Base-by-base conservation (phyloP, 352 stramenopile genomes). In the Pythium myriotylum region DNA sequence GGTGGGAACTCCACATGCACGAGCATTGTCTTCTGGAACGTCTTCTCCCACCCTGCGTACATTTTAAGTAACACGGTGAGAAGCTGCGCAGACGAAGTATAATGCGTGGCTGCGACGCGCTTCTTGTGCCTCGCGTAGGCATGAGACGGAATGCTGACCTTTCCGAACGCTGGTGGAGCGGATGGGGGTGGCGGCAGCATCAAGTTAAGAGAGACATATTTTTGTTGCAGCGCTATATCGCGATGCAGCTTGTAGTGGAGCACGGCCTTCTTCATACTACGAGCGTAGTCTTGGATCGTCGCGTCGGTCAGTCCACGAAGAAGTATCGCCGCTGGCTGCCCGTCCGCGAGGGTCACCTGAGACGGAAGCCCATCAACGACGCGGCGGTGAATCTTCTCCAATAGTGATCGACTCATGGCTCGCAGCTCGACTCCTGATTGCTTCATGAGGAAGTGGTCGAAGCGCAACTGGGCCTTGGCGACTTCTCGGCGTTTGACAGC, bases 231-330 rank as follows among this genome's bases (percentile, higher is more conserved):
- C n/a, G 58, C 70, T 0, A 45, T 59, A 43, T 94, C 68, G 22
- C 73, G 76, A 10, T 67, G 59, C 10, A 94, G 53, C 20, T 82
- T 84, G 43, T 90, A 79, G 22, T 89, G 56, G 19, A 98, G 62
- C 14, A 96, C 81, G 1, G 89, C 73, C 42, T 96, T 96, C 71
- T 98, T 97, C 91, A 98, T 97, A 42, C 85, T 96, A 2, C 86
- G 79, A 46, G 84, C 88, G 70, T 98, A 97, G 17, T 92, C 81
- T 32, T 96, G 81, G 57, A 97, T 95, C 32, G 89, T 86, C 17
- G 89, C 79, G 49, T 94, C 88, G 0, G 89, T 98, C 35, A 98
- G 78, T 23, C 74, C 59, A 10, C 89, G 79, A n/a, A 98, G 68
- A 12, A 96, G 64, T 45, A 48, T 54, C 1, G 77, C 78, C 2